These are phyloP conservation scores for Melastoma candidum DNA, from an alignment of 441 rosid species.

Conservation along the genomic window DNA sequence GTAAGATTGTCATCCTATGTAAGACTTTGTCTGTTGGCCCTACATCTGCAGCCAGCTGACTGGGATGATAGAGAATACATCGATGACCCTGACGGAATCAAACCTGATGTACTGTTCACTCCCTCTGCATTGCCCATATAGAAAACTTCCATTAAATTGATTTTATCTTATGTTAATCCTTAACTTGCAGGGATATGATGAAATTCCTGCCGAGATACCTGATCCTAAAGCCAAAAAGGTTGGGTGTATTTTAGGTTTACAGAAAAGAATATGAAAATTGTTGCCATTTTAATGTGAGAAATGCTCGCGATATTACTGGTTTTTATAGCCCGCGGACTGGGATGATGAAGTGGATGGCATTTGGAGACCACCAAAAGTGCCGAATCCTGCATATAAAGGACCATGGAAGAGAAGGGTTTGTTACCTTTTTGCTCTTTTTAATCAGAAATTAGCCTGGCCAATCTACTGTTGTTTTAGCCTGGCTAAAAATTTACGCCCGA, in stretches of 20 bases:
- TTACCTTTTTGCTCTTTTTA: background rate
- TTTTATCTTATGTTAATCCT: slow-evolving; percentile 12
- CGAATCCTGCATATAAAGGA: slow-evolving; percentile 84
- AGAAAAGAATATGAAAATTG: too few relatives aligned
- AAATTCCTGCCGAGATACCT: slow-evolving; percentile 58
- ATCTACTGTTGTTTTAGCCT: too few relatives aligned
- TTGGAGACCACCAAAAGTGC: slow-evolving; percentile 75
- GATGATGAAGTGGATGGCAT: slow-evolving; percentile 75
- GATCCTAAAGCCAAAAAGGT: slow-evolving; percentile 75
- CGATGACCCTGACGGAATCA: slow-evolving; percentile 66
- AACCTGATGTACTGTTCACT: slow-evolving; percentile 52
- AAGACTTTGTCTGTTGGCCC: background rate
- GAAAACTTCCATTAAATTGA: slow-evolving; percentile 5
- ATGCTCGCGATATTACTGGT: background rate
- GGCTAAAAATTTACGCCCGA: slow-evolving; percentile 3
- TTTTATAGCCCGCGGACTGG: slow-evolving; percentile 71
- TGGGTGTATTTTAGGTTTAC: too few relatives aligned
- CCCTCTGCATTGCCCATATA: background rate
- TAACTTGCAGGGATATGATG: slow-evolving; percentile 60
- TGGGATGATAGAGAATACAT: slow-evolving; percentile 95
- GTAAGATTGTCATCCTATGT: background rate
- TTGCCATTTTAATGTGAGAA: background rate
- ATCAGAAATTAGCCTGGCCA: too few relatives aligned
- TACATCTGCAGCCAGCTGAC: slow-evolving; percentile 58
- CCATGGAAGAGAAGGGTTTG: slow-evolving; percentile 83